Percentiles rank a stretch among this genome's conserved stretches.
These are phyloP conservation scores for Tranzscheliella williamsii DNA, from an alignment of 1,284 basidiomycete species.

Conservation along the genomic window DNA sequence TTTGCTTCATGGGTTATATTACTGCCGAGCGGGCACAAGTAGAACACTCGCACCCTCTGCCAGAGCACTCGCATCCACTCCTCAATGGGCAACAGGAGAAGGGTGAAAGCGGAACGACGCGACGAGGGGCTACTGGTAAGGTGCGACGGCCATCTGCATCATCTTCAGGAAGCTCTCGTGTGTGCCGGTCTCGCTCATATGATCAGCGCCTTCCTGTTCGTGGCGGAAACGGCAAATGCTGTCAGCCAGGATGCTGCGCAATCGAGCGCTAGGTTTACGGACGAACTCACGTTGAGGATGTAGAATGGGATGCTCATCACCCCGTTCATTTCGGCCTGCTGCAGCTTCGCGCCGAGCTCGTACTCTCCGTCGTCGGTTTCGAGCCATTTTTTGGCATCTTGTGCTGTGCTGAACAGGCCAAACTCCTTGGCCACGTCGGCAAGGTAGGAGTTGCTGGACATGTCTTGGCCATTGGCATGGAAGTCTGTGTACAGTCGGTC, in stretches of 20 bases:
- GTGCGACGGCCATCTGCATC: slow-evolving; percentile 44
- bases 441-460: slow-evolving; percentile 29
- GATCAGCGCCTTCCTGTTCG: slow-evolving; percentile 35
- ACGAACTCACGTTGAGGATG: slow-evolving; percentile 37
- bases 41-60: too few species aligned
- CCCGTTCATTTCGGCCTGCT: slow-evolving; percentile 44
- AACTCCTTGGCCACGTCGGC: slow-evolving; percentile 22
- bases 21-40: too few species aligned
- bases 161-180: slow-evolving; percentile 37
- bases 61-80: too few species aligned
- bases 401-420: slow-evolving; percentile 10
- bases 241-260: slow-evolving; percentile 1
- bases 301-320: slow-evolving; percentile 42
- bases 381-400: slow-evolving; percentile 34
- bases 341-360: slow-evolving; percentile 34
- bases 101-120: too few species aligned
- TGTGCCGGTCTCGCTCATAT: slow-evolving; percentile 35
- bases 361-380: slow-evolving; percentile 38
- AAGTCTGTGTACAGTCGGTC: slow-evolving; percentile 32
- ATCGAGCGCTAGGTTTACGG: background rate
- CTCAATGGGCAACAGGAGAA: too few species aligned
- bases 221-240: background rate
- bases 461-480: slow-evolving; percentile 23
- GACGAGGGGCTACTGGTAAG: slow-evolving; percentile 11
- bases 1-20: too few species aligned